Conservation (phyloP, 2,329 filamentous ascomycete genomes). For the Penicillium capsulatum region DNA sequence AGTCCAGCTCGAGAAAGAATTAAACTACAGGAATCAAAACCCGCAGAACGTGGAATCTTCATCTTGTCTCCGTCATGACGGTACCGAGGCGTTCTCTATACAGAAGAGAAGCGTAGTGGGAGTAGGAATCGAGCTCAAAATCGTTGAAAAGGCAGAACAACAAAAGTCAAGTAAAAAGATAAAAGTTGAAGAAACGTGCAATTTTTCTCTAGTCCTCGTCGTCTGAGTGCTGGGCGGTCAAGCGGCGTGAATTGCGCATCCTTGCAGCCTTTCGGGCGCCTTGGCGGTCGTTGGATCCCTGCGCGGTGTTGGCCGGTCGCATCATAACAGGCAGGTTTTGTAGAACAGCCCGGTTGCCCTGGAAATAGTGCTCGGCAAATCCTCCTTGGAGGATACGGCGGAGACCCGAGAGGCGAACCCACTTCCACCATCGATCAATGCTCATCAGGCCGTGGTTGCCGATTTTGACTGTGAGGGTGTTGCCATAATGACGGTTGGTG, state of each 20-base stretch:
- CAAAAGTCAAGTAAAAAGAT: neutral
- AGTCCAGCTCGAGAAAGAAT: neutral
- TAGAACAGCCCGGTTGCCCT: slow-evolving; percentile 58
- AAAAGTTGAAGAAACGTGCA: neutral
- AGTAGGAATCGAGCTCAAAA: neutral
- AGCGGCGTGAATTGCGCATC: slow-evolving; percentile 27
- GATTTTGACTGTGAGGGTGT: slow-evolving; percentile 59
- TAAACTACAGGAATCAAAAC: neutral
- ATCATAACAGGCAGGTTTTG: slow-evolving; percentile 53
- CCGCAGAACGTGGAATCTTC: neutral
- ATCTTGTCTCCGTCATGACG: too few species aligned
- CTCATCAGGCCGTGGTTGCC: slow-evolving; percentile 55
- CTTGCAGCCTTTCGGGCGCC: slow-evolving; percentile 27
- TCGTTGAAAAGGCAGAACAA: neutral
- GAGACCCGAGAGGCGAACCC: slow-evolving; percentile 59
- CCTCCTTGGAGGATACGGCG: slow-evolving; percentile 59
- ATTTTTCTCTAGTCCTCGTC: slow-evolving; percentile 18
- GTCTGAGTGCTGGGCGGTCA: slow-evolving; percentile 29
- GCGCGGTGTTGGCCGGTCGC: slow-evolving; percentile 19
- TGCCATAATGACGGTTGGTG: slow-evolving; percentile 58
- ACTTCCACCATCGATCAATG: slow-evolving; percentile 72
- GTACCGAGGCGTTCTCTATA: too few species aligned
- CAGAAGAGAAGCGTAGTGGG: neutral
- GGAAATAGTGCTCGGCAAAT: slow-evolving; percentile 58
- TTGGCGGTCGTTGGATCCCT: slow-evolving; percentile 22